Percentiles rank a stretch among this genome's conserved stretches.
These are phyloP conservation scores for Arthrocladium fulminans DNA, from an alignment of 2,329 filamentous ascomycete species.

Conservation along the genomic window DNA sequence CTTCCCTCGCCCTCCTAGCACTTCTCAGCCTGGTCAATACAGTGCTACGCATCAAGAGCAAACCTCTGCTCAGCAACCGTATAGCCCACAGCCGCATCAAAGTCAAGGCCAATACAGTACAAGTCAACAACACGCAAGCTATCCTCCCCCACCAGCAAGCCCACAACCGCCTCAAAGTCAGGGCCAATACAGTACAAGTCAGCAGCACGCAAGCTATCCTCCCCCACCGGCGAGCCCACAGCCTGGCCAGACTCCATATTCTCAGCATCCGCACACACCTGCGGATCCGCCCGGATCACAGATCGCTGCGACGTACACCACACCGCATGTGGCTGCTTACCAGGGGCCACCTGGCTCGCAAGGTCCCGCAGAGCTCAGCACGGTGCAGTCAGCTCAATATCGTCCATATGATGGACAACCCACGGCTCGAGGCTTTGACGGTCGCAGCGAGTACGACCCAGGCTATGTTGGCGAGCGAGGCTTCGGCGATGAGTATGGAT, in stretches of 20 bases:
- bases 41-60: not conserved
- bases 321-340: slow-evolving; percentile 3
- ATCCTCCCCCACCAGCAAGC: not conserved
- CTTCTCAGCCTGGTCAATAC: not conserved
- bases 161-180: slow-evolving; percentile 3
- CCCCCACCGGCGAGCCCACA: not conserved
- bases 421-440: slow-evolving; percentile 16
- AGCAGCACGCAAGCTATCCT: not conserved
- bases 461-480: slow-evolving; percentile 36
- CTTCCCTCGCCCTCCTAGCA: not conserved
- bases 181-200: not conserved
- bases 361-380: slow-evolving; percentile 13
- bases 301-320: not conserved
- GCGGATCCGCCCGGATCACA: not conserved
- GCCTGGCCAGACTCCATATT: not conserved
- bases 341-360: slow-evolving; percentile 14
- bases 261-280: not conserved
- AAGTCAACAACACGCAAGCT: not conserved
- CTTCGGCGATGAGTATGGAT: slow-evolving; percentile 14
- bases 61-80: not conserved
- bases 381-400: slow-evolving; percentile 13
- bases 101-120: not conserved
- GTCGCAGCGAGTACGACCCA: slow-evolving; percentile 8
- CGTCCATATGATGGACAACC: slow-evolving; percentile 13
- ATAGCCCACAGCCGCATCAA: slow-evolving; percentile 1